Evolutionary conservation across 768 basidiomycete genomes (phyloP).

Genomic region (Sarcodon aspratus): DNA sequence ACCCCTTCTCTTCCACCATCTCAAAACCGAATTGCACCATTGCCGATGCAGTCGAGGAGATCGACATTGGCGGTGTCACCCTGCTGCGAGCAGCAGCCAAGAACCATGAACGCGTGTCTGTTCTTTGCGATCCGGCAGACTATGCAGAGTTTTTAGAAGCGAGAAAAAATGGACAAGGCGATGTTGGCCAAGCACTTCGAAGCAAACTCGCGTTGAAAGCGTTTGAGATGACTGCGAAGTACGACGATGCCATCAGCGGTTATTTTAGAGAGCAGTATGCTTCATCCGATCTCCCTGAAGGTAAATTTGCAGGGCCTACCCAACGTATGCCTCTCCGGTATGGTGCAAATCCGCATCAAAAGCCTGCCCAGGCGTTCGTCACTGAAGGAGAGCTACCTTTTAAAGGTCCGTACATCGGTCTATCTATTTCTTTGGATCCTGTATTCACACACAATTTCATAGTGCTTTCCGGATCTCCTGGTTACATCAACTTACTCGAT

Average conservation of each 20-base stretch:
- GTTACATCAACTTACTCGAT: constrained; percentile 97
- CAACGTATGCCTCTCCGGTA: constrained; percentile 86
- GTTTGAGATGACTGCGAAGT: constrained; percentile 91
- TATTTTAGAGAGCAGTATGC: constrained; percentile 98
- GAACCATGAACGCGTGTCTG: constrained; percentile 88
- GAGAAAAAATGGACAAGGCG: constrained; percentile 65
- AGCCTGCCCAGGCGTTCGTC: constrained; percentile 95
- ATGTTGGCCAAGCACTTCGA: constrained; percentile 59
- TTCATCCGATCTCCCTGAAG: constrained; percentile 55
- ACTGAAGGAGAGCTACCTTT: constrained; percentile 84
- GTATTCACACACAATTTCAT: constrained; percentile 2
- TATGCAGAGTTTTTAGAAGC: constrained; percentile 73
- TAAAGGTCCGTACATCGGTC: constrained; percentile 46
- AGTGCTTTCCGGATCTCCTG: constrained; percentile 91
- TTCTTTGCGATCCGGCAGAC: constrained; percentile 83
- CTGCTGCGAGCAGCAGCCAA: constrained; percentile 96
- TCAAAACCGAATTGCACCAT: constrained; percentile 83
- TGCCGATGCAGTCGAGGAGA: constrained; percentile 90
- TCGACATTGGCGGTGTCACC: constrained; percentile 98
- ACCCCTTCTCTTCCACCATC: constrained; percentile 91
- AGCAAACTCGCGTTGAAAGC: constrained; percentile 89
- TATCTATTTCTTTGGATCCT: neutral
- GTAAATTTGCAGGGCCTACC: constrained; percentile 53
- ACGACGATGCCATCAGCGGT: constrained; percentile 90
- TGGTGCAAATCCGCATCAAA: constrained; percentile 98